Base-by-base conservation (phyloP, 1,139 yeast species). In the Scheffersomyces cryptocercus region DNA sequence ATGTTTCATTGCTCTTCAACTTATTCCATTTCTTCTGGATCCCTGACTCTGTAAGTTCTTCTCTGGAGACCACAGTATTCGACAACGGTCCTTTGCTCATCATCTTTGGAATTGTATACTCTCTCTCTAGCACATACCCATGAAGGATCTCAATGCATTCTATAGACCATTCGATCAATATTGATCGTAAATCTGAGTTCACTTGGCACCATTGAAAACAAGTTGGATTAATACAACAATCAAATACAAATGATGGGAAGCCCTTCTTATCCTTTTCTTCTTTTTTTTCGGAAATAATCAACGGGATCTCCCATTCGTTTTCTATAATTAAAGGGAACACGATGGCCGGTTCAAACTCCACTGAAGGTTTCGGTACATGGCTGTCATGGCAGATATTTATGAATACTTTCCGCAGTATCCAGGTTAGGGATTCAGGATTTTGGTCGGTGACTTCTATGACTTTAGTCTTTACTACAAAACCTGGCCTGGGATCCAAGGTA, bases 301-400 rank as follows among this genome's bases (percentile, higher is more conserved):
- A 80, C 1, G 97, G 97, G 3, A 89, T 85, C 48, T 86, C 91
- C 96, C 96, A 89, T 55, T 83, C 74, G 53, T 84, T 84, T 35
- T 82, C 82, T 61, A 84, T 80, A 26, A 88, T 85, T 43, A 82
- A 62, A 1, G 87, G 83, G 53, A 83, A 83, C 5, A 88, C 82
- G 2, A 71, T 63, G 29, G 68, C 73, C 2, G 91, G 82, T 35
- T 75, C 73, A 53, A 84, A 84, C 28, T 65, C 79, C 26, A 61
- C 66, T 8, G 61, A 62, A 8, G 74, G 78, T 48, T 57, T 60
- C 26, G 95, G 95, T 0, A 88, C 84, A 32, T 77, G 74, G 0
- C 66, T 58, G 54, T 84, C 85, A 24, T 84, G 79, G 55, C 96
- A 87, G 0, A 88, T 69, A 60, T 90, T 90, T 42, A 89, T 72